Conservation (phyloP, 129 eudicot genomes). For the Lactuca sativa region DNA sequence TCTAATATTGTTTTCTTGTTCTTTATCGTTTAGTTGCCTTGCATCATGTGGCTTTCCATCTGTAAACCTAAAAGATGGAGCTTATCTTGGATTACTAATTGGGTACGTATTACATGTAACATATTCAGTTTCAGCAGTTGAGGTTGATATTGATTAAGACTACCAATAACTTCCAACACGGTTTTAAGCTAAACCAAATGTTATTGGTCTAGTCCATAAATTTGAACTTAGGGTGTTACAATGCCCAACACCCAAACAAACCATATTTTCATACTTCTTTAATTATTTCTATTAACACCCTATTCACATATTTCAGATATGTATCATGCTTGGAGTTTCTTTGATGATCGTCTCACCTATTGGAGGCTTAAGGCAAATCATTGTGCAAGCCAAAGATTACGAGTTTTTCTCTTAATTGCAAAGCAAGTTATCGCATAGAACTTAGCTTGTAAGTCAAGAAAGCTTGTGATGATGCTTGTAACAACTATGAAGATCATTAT, state of each 20-base stretch:
- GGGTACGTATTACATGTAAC: slow-evolving; percentile 48
- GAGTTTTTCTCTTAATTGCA: slow-evolving; percentile 54
- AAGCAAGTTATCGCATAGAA: not conserved
- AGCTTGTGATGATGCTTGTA: slow-evolving; percentile 12
- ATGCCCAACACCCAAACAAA: not conserved
- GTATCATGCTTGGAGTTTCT: slow-evolving; percentile 61
- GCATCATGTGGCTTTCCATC: slow-evolving; percentile 86
- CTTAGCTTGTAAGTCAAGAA: slow-evolving; percentile 10
- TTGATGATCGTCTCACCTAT: slow-evolving; percentile 79
- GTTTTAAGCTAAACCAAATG: too few species aligned
- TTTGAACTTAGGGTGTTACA: too few species aligned
- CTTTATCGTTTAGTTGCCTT: slow-evolving; percentile 61
- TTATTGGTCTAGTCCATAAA: too few species aligned
- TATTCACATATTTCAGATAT: slow-evolving; percentile 43
- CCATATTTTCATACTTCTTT: not conserved
- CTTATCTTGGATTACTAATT: slow-evolving; percentile 71
- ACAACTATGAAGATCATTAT: not conserved
- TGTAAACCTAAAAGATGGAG: slow-evolving; percentile 67
- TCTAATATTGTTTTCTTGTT: slow-evolving; percentile 1
- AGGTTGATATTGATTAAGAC: too few species aligned
- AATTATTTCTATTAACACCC: not conserved
- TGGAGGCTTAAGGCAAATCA: slow-evolving; percentile 73
- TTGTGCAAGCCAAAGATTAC: slow-evolving; percentile 62
- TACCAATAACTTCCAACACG: too few species aligned
- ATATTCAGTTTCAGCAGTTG: too few species aligned